Evolutionary conservation across 1,284 basidiomycete genomes (phyloP), one percentile per base, ranked within the genome.

Genomic region (Rhodotorula sp.): DNA sequence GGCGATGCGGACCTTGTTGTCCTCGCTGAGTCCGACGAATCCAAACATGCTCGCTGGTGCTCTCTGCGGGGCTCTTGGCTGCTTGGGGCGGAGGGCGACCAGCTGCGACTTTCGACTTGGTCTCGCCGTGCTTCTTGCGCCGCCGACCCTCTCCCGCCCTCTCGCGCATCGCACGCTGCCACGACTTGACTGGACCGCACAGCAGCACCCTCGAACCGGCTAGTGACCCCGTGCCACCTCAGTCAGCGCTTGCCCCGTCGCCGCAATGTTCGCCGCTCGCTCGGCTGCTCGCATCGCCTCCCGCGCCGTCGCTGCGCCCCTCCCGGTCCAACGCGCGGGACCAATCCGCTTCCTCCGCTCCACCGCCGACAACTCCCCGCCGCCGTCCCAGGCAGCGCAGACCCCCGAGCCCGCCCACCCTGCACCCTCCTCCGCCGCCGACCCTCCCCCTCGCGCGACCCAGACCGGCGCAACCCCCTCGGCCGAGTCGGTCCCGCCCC

Each of bases 1-100:
- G 12, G 16, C 4, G 14, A 5, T 25, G 34, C 67, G 57, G 34
- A 74, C 77, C 76, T 78, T 78, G 74, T 71, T 78, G 67, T 78
- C 76, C 27, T 74, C 74, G 17, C 68, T 71, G 63, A 78, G 71
- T 46, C 62, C 62, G 17, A 63, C 52, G 44, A 63, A 63, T 54
- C 62, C 62, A 44, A 63, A 52, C 62, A 63, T 63, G 23, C 7
- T 34, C 65, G 59, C 66, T 41, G 23, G 48, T 27, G 14, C 3
- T 34, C 34, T 34, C 34, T 34, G 34, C 34, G 34, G 34, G 34
- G 34, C 34, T 34, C 34, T 34, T 34, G 34, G 34, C 34, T 34
- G 34, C 34, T 34, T 5, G 34, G 34, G 34, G 34, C 5, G 34
- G 34, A 34, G 34, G 3, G 34, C 2, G 34, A 5, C 34, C 34